Base-by-base conservation (phyloP, 805 yeast species). In the Yamadazyma olivae region DNA sequence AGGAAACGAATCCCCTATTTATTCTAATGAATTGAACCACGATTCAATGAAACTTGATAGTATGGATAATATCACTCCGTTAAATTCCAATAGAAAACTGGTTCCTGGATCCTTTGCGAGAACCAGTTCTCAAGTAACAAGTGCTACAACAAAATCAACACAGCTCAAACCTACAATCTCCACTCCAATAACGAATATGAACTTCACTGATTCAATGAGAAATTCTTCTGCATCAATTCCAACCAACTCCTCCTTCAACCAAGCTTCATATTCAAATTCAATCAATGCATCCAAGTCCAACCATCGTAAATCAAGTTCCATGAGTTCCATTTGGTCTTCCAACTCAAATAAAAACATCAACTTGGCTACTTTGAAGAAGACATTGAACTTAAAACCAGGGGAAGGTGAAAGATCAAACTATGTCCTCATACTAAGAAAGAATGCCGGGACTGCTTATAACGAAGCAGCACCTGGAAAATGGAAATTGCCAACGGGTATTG, bases 401-500 rank as follows among this genome's bases (percentile, higher is more conserved):
- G 74, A 70, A 45, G 81, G 81, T 10, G 71, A 71, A 33, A 53
- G 61, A 30, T 75, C 81, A 1, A 52, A 53, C n/a, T 78, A 78
- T 47, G 77, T 78, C 17, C 59, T 61, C 27, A 46, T 62, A 14
- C 47, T 74, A 32, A 53, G 78, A 29, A 49, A 62, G 31, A 65
- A 56, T 41, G 62, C 74, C 5, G 74, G 77, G 3, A 71, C 78
- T 0, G 61, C 83, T 10, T 70, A 59, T 45, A 66, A 73, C 38
- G 71, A 74, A 34, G 56, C 66, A 1, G 61, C 69, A 2, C 75
- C 80, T 0, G 62, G 63, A 0, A 57, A 60, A 32, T 67, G 74
- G 74, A 71, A 68, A 27, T 54, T 76, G 19, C 82, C 82, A 0
- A 64, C 70, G n/a, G 81, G 79, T 6, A 75, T 77, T 14, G 51